phyloP scores from a whole-genome alignment of 352 stramenopile genomes.

The Elongisporangium prolatum region DNA sequence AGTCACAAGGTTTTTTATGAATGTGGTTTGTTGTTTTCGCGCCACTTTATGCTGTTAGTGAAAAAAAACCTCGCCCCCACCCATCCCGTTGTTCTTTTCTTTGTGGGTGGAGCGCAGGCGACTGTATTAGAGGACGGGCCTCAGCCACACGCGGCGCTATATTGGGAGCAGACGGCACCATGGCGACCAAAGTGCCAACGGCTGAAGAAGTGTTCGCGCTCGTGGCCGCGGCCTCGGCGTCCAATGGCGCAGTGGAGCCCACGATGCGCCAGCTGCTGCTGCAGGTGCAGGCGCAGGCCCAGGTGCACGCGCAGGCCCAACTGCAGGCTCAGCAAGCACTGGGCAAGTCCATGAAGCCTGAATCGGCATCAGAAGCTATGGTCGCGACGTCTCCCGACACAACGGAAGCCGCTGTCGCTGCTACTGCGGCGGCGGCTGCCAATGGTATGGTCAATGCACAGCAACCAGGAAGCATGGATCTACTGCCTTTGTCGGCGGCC shows the following conservation, averaged over 20 bases:
- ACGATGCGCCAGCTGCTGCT: constrained; percentile 54
- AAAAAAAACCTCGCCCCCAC: neutral
- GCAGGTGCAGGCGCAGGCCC: constrained; percentile 38
- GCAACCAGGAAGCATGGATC: neutral
- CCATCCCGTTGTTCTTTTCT: neutral
- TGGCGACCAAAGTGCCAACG: constrained; percentile 41
- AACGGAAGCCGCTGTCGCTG: constrained; percentile 2
- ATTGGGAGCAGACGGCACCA: constrained; percentile 13
- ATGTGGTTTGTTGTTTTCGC: too few species aligned
- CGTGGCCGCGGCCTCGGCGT: constrained; percentile 31
- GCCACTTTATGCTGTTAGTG: neutral
- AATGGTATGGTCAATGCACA: neutral
- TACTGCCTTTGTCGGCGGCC: neutral
- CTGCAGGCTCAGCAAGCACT: neutral
- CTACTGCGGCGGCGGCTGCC: neutral
- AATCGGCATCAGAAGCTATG: neutral
- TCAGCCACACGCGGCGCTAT: constrained; percentile 4
- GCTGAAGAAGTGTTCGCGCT: constrained; percentile 58
- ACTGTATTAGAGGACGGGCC: neutral
- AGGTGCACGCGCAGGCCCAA: constrained; percentile 7
- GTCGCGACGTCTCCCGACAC: constrained; percentile 2
- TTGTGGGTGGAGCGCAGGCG: neutral
- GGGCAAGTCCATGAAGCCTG: neutral
- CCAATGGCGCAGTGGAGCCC: constrained; percentile 28
- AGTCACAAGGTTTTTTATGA: neutral